Percentiles rank a stretch among this genome's conserved stretches.
Evolutionary conservation across 2,329 filamentous ascomycete genomes (phyloP).

Genomic region (Metarhizium robertsii): DNA sequence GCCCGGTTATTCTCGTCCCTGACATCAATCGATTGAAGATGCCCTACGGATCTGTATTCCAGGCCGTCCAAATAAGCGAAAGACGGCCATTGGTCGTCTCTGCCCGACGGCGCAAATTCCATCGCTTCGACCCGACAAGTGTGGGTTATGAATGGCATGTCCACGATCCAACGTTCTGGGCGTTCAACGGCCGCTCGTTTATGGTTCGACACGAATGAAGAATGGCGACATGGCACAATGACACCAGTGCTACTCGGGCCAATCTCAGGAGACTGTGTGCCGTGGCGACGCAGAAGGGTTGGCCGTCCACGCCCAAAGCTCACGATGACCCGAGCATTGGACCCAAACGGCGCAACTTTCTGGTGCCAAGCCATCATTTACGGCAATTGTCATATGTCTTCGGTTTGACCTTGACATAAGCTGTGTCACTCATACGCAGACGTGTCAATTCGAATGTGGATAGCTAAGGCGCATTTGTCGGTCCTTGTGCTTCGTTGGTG

Average conservation of each 20-base stretch:
- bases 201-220: not conserved
- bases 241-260: not conserved
- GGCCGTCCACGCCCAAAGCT: not conserved
- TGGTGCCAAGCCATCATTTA: not conserved
- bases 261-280: not conserved
- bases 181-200: not conserved
- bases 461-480: not conserved
- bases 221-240: not conserved
- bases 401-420: not conserved
- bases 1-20: too few relatives aligned
- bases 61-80: too few relatives aligned
- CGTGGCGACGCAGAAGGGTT: not conserved
- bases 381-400: not conserved
- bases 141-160: too few relatives aligned
- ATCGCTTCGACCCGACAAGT: too few relatives aligned
- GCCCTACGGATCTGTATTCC: too few relatives aligned
- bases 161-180: too few relatives aligned
- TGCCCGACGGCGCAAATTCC: too few relatives aligned
- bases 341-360: not conserved
- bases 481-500: not conserved
- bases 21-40: too few relatives aligned
- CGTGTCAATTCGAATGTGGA: not conserved
- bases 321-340: not conserved
- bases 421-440: not conserved
- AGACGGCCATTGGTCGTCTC: too few relatives aligned